phyloP scores from a whole-genome alignment of 2,329 filamentous ascomycete genomes.

The Davidsoniella eucalypti region DNA sequence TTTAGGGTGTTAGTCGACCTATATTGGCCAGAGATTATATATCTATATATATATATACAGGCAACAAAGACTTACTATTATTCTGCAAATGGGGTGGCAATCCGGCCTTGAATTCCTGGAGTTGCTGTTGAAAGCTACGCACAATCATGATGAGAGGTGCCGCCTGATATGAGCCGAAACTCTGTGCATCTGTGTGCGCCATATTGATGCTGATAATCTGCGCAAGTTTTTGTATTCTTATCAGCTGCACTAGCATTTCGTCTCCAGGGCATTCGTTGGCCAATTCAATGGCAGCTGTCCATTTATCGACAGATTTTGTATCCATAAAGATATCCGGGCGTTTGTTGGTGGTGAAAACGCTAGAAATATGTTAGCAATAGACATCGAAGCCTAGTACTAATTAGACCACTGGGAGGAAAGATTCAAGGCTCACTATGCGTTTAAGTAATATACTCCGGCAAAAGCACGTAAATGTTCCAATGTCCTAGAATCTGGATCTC shows the following conservation, averaged over 20 bases:
- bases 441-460: slow-evolving; percentile 33
- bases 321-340: slow-evolving; percentile 32
- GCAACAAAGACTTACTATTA: slow-evolving; percentile 19
- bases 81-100: slow-evolving; percentile 21
- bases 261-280: slow-evolving; percentile 28
- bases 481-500: slow-evolving; percentile 15
- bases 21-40: too few relatives aligned
- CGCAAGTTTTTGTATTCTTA: slow-evolving; percentile 30
- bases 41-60: background rate
- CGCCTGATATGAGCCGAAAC: slow-evolving; percentile 14
- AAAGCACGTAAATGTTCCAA: slow-evolving; percentile 32
- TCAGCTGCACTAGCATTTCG: slow-evolving; percentile 27
- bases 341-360: slow-evolving; percentile 30
- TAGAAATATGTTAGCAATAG: slow-evolving; percentile 11
- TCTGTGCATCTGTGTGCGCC: slow-evolving; percentile 17
- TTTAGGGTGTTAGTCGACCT: background rate
- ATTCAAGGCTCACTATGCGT: slow-evolving; percentile 27
- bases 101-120: slow-evolving; percentile 24
- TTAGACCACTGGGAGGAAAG: background rate
- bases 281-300: slow-evolving; percentile 26
- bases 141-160: slow-evolving; percentile 25
- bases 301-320: slow-evolving; percentile 27
- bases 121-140: slow-evolving; percentile 27
- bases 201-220: slow-evolving; percentile 30
- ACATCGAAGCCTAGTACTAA: too few relatives aligned